Evolutionary conservation across 768 basidiomycete species (phyloP), one percentile per base, ranked within the genome.

Genomic region (Inosperma sp.): DNA sequence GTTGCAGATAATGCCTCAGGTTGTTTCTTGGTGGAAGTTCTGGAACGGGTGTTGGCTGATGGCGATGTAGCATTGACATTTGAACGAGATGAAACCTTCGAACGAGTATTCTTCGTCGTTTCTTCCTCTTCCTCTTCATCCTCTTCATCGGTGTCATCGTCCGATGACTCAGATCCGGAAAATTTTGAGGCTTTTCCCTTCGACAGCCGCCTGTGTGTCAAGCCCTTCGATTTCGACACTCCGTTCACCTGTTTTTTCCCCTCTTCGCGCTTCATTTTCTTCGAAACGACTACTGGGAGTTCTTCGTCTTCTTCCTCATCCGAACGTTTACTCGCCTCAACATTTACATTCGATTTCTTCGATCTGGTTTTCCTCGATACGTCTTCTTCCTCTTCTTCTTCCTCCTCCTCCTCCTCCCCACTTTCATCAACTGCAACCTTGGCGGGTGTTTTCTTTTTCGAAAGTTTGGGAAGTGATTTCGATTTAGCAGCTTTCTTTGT

Each of bases 401-500:
- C 19, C 5, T 41, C 39, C n/a, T 21, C 39, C 5, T 41, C 39
- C 39, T 21, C 25, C 12, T 17, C 46, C n/a, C n/a, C n/a, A n/a
- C n/a, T n/a, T n/a, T n/a, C n/a, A n/a, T n/a, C n/a, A n/a, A n/a
- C n/a, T n/a, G n/a, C n/a, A n/a, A n/a, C n/a, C n/a, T n/a, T n/a
- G n/a, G n/a, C n/a, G n/a, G n/a, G n/a, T n/a, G n/a, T n/a, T n/a
- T n/a, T n/a, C n/a, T n/a, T n/a, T n/a, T n/a, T 12, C 31, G 22
- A 13, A 17, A 16, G 13, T 36, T n/a, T 36, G 7, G 34, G 34
- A 51, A 48, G 29, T 2, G 40, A 19, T 48, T 30, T 41, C 5
- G 45, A 19, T 17, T 55, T 57, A 12, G 46, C 51, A 12, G 48
- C 37, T 21, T 57, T 56, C 55, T 16, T 56, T 60, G 14, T 55